Conservation (phyloP, 2,329 filamentous ascomycete species). For the Dothideomycetidae sp. region DNA sequence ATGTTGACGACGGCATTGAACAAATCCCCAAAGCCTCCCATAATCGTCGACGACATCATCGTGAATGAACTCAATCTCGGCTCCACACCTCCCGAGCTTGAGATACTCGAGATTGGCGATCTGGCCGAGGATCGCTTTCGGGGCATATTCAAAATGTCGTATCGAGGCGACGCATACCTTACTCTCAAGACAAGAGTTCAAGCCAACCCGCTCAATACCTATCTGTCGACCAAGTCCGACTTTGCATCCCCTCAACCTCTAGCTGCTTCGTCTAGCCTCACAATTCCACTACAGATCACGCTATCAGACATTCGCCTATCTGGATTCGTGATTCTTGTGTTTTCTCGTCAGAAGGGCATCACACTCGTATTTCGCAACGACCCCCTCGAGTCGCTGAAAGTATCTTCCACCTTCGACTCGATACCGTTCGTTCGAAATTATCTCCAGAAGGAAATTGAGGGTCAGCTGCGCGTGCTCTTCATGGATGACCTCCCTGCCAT, state of each 20-base stretch:
- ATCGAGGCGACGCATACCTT: constrained; percentile 86
- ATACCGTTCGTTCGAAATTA: constrained; percentile 98
- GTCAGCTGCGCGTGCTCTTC: constrained; percentile 79
- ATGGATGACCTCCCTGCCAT: constrained; percentile 97
- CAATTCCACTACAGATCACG: constrained; percentile 94
- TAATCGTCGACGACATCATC: constrained; percentile 98
- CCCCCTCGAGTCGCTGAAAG: constrained; percentile 91
- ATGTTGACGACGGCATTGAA: constrained; percentile 90
- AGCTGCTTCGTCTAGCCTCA: constrained; percentile 79
- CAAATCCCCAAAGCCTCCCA: constrained; percentile 93
- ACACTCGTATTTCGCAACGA: constrained; percentile 97
- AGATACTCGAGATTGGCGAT: constrained; percentile 96
- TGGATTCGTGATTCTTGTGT: constrained; percentile 93
- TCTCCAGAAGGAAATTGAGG: constrained; percentile 88
- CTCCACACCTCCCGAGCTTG: constrained; percentile 82
- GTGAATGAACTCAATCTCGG: constrained; percentile 96
- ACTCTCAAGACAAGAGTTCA: constrained; percentile 93
- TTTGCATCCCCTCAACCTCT: constrained; percentile 90
- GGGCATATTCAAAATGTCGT: constrained; percentile 99
- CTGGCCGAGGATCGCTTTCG: constrained; percentile 92
- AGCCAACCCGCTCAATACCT: constrained; percentile 94
- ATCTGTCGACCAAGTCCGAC: constrained; percentile 71
- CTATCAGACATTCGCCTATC: constrained; percentile 90
- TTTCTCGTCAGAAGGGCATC: constrained; percentile 91
- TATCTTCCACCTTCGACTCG: constrained; percentile 96